Evolutionary conservation across 179 eudicot genomes (phyloP).

Genomic region (Camellia oleifera): DNA sequence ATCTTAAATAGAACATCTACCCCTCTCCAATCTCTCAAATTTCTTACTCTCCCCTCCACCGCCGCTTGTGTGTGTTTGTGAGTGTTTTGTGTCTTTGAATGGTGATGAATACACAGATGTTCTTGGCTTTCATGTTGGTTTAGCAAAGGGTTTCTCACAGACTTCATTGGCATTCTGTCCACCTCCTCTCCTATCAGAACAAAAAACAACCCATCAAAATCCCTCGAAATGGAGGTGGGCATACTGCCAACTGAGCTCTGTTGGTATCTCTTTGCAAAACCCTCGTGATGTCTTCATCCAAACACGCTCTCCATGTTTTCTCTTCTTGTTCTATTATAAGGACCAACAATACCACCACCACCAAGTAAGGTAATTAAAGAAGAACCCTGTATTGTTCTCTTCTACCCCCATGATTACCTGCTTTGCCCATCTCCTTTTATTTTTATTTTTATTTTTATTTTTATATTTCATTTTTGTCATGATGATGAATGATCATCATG

Average conservation of each 20-base stretch:
- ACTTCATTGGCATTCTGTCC: conserved; percentile 95
- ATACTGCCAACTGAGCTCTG: conserved; percentile 95
- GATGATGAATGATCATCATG: background rate
- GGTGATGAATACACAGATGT: background rate
- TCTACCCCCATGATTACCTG: background rate
- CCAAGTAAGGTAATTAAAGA: background rate
- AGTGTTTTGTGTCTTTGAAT: background rate
- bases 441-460: too few relatives aligned
- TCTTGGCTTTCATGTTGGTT: conserved; percentile 41
- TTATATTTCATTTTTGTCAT: background rate
- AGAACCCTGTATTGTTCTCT: background rate
- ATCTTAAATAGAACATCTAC: conserved; percentile 10
- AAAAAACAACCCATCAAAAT: background rate
- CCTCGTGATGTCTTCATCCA: conserved; percentile 39
- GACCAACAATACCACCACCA: background rate
- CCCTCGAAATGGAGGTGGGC: conserved; percentile 65
- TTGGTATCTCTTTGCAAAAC: conserved; percentile 78
- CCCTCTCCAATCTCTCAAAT: background rate
- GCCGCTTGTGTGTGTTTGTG: background rate
- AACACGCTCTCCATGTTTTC: background rate
- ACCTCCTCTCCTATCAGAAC: conserved; percentile 56
- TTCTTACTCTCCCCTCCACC: background rate
- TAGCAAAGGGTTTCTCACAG: conserved; percentile 66
- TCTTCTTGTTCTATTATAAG: background rate
- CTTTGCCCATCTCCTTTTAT: too few relatives aligned